Evolutionary conservation across 2,329 filamentous ascomycete species (phyloP), one percentile per base, ranked within the genome.

Genomic region (Xylariaceae sp.): DNA sequence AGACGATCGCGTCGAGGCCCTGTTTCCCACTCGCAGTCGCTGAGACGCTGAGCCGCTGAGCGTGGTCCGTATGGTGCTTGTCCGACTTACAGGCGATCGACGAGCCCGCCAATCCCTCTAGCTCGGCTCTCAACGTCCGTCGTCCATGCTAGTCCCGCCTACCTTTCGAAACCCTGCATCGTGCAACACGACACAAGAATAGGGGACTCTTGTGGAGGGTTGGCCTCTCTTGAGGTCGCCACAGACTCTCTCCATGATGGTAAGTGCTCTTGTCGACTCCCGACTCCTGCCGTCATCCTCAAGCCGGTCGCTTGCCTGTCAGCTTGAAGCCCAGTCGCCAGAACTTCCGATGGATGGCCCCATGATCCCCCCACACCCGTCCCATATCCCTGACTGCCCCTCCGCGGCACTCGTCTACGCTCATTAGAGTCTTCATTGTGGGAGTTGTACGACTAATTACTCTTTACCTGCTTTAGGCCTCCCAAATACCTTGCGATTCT

Each of bases 401-500:
- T 52, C 47, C 39, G 34, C 18, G 54, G 52, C 51, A 58, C 44
- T 55, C 53, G 49, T 51, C 47, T 52, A 52, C 34, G 44, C 50
- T 60, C 23, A 30, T 30, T 4, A 30, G 23, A 30, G 23, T 30
- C 23, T 48, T 34, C 17, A 9, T 17, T 42, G 18, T 18, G 23
- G 30, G 23, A 44, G 51, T 34, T 15, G 13, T 50, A 56, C 56
- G 53, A 62, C 66, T 70, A 61, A 68, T 58, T 3, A n/a, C 47
- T 44, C 8, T 45, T 52, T 50, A 15, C 30, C 44, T 48, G 37
- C 35, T 62, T 47, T 67, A 85, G 82, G 83, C 82, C 77, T 83
- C 82, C 73, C 80, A 80, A 74, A 79, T 80, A 72, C 78, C 78
- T 74, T 80, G 77, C 75, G 78, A 84, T 77, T 76, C 54, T 34